Base-by-base conservation (phyloP, 352 stramenopile genomes). In the Globisporangium paroecandrum region DNA sequence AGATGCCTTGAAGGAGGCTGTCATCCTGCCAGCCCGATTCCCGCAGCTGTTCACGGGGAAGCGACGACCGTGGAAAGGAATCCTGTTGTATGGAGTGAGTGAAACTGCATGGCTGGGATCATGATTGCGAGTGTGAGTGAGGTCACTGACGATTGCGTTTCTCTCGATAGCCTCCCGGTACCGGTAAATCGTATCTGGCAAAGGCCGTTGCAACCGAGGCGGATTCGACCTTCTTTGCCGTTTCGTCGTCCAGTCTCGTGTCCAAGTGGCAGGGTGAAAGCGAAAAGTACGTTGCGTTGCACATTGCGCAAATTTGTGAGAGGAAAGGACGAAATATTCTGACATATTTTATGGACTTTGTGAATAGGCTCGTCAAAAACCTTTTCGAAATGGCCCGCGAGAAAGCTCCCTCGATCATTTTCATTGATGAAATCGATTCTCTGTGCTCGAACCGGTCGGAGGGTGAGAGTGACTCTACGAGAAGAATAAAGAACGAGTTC, bases 181-280 rank as follows among this genome's bases (percentile, higher is more conserved):
- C 89, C 4, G 95, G 96, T 76, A 99, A 99, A 78, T 98, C 94
- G 47, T 99, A 98, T 68, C 77, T 99, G 34, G 96, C 96, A 3
- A 98, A 99, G 65, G 98, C 98, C 2, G 97, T 99, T 1, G 98
- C 98, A n/a, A 99, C 97, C 0, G 97, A 99, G 79, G 95, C 97
- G 10, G 97, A 99, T 69, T 96, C 94, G 38, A 98, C 94, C 0
- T 99, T 99, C 72, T 99, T 99, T 74, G 90, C 95, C 9, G 96
- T 99, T 1, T 99, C 93, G 27, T 99, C 96, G n/a, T 96, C 97
- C 5, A 98, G 98, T 73, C 83, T 99, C 15, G 97, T 99, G 57
- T 97, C 90, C 58, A 99, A 99, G 82, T 99, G 96, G 91, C 84
- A 99, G 73, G 98, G 98, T 36, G 97, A 99, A 77, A 97, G 93